Evolutionary conservation across 2,329 filamentous ascomycete species (phyloP).

Genomic region (Colletotrichum endophyticum): DNA sequence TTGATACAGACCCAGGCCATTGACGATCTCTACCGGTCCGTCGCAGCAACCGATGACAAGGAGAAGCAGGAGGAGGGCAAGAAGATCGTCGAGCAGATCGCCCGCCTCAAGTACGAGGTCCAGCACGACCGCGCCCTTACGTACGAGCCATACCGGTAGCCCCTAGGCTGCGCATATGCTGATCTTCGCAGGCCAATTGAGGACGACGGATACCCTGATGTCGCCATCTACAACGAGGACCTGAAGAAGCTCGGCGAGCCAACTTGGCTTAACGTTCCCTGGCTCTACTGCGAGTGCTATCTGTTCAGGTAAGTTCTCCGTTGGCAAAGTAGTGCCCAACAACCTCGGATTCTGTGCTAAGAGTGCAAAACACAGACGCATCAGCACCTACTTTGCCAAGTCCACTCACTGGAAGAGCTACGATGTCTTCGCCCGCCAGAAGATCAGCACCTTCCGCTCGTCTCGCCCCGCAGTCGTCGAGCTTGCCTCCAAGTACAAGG

Average conservation of each 20-base stretch:
- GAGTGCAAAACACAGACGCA: conserved; percentile 57
- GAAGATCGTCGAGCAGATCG: conserved; percentile 78
- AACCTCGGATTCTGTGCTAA: neutral
- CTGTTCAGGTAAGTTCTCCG: conserved; percentile 70
- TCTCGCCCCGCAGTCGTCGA: conserved; percentile 87
- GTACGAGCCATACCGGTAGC: conserved; percentile 54
- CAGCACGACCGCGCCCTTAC: conserved; percentile 84
- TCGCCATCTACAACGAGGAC: conserved; percentile 85
- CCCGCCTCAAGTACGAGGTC: conserved; percentile 89
- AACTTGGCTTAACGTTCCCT: conserved; percentile 83
- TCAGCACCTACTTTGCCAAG: conserved; percentile 77
- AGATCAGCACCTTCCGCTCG: conserved; percentile 89
- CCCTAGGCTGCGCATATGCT: neutral
- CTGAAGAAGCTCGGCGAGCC: conserved; percentile 74
- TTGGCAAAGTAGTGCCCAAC: neutral
- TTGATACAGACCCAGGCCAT: conserved; percentile 81
- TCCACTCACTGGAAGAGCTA: conserved; percentile 87
- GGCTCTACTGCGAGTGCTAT: conserved; percentile 95
- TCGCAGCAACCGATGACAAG: conserved; percentile 62
- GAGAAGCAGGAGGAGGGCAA: conserved; percentile 82
- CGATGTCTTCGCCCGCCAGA: conserved; percentile 88
- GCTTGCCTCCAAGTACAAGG: conserved; percentile 78
- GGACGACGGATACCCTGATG: conserved; percentile 79
- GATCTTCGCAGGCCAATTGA: conserved; percentile 62
- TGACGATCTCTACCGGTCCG: conserved; percentile 87